Evolutionary conservation across 106 monocot genomes (phyloP).

Genomic region (Dendrobium huoshanense): DNA sequence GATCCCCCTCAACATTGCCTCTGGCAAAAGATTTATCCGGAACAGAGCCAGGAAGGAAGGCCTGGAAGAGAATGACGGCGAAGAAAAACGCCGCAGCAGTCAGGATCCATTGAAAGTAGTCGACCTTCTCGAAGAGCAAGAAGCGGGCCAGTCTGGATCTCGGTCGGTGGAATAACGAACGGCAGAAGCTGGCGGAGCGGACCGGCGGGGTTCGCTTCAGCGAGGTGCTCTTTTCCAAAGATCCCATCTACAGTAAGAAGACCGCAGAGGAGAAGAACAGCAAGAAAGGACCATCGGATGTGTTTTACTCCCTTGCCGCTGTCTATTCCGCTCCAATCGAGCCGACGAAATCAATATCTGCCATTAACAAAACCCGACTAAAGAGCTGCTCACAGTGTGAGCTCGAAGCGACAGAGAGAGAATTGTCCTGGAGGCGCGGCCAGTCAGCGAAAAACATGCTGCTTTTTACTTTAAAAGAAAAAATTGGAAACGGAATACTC

Average conservation of each 20-base stretch:
- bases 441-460: background rate
- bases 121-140: slow-evolving; percentile 55
- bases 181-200: slow-evolving; percentile 5
- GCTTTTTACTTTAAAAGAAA: no score
- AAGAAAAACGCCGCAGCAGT: slow-evolving; percentile 51
- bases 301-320: background rate
- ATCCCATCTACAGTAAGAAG: slow-evolving; percentile 24
- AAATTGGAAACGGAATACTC: background rate
- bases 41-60: slow-evolving; percentile 51
- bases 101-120: slow-evolving; percentile 47
- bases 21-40: slow-evolving; percentile 9
- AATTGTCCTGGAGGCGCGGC: background rate
- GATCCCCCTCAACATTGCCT: slow-evolving; percentile 11
- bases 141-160: slow-evolving; percentile 54
- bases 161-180: slow-evolving; percentile 21
- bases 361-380: background rate
- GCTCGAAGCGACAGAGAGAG: background rate
- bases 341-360: background rate
- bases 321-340: background rate
- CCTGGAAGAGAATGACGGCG: slow-evolving; percentile 44
- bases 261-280: slow-evolving; percentile 2
- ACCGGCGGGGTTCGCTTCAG: slow-evolving; percentile 20
- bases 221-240: slow-evolving; percentile 12
- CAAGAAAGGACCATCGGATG: background rate
- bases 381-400: background rate